A percentile compares a stretch with the other conserved stretches of the same genome.
These are phyloP conservation scores for Agaricus blazei DNA, from an alignment of 768 basidiomycete species.

Conservation along the genomic window DNA sequence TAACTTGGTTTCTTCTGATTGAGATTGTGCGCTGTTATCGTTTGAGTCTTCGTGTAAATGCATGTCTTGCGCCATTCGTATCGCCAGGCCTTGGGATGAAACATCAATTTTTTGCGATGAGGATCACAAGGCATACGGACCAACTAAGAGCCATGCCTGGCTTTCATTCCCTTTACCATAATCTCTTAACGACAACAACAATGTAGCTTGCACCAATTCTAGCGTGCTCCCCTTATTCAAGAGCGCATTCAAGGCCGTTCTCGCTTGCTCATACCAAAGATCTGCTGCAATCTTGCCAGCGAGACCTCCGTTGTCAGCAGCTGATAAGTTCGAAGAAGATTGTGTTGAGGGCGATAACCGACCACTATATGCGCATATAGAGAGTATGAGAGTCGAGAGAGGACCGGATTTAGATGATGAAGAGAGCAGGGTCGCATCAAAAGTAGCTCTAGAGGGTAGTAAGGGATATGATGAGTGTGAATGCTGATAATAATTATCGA, in stretches of 20 bases:
- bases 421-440: constrained; percentile 11
- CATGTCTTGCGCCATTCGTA: constrained; percentile 19
- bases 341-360: constrained; percentile 15
- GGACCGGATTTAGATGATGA: constrained; percentile 11
- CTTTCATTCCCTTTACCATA: constrained; percentile 23
- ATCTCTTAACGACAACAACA: constrained; percentile 21
- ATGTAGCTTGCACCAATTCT: constrained; percentile 20
- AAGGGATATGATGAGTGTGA: constrained; percentile 22
- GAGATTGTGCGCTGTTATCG: not conserved
- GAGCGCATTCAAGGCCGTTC: constrained; percentile 8
- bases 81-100: constrained; percentile 13
- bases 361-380: constrained; percentile 24
- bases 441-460: constrained; percentile 13
- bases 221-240: constrained; percentile 14
- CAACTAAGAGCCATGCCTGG: constrained; percentile 23
- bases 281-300: constrained; percentile 20
- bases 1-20: constrained; percentile 11
- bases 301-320: constrained; percentile 10
- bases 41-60: constrained; percentile 12
- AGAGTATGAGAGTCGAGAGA: constrained; percentile 18
- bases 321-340: not conserved
- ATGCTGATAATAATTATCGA: constrained; percentile 20
- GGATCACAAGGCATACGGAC: constrained; percentile 7
- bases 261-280: constrained; percentile 21
- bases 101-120: not conserved